These are phyloP conservation scores for Kalmusia sp. DNA, from an alignment of 2,329 filamentous ascomycete genomes.

Conservation along the genomic window DNA sequence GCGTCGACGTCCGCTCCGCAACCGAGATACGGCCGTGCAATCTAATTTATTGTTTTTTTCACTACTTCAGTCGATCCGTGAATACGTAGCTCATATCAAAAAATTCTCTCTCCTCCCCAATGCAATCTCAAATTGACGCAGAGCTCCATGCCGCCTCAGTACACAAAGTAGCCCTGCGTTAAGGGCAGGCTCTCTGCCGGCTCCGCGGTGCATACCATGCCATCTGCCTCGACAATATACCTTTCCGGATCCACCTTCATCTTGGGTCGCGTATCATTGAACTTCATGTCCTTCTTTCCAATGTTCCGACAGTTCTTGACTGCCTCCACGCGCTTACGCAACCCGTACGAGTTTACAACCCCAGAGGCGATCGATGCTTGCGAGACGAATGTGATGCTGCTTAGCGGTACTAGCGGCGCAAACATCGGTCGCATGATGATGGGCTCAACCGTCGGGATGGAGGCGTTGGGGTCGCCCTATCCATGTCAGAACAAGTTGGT, in stretches of 20 bases:
- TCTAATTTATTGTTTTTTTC: no score
- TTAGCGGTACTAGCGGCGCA: constrained; percentile 72
- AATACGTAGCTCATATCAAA: no score
- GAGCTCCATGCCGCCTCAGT: constrained; percentile 52
- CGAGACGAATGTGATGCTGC: constrained; percentile 85
- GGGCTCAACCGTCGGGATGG: constrained; percentile 86
- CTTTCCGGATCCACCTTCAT: constrained; percentile 94
- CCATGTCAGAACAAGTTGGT: constrained; percentile 8
- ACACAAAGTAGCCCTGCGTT: constrained; percentile 79
- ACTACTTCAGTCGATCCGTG: no score
- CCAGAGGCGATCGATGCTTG: constrained; percentile 72
- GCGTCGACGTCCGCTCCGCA: no score
- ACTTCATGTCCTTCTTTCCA: constrained; percentile 88
- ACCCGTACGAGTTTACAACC: constrained; percentile 71
- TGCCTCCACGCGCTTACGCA: constrained; percentile 80
- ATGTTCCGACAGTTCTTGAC: constrained; percentile 78
- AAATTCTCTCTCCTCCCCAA: no score
- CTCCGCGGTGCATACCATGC: constrained; percentile 73
- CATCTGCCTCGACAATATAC: constrained; percentile 87
- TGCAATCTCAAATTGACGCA: no score
- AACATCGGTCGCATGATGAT: constrained; percentile 88
- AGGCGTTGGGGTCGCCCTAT: constrained; percentile 58
- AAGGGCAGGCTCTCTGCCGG: constrained; percentile 75
- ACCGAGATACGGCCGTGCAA: no score
- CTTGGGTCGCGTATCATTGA: constrained; percentile 80